A percentile compares a stretch with the other conserved stretches of the same genome.
These are phyloP conservation scores for Naganishia vishniacii DNA, from an alignment of 768 basidiomycete genomes.

Conservation along the genomic window DNA sequence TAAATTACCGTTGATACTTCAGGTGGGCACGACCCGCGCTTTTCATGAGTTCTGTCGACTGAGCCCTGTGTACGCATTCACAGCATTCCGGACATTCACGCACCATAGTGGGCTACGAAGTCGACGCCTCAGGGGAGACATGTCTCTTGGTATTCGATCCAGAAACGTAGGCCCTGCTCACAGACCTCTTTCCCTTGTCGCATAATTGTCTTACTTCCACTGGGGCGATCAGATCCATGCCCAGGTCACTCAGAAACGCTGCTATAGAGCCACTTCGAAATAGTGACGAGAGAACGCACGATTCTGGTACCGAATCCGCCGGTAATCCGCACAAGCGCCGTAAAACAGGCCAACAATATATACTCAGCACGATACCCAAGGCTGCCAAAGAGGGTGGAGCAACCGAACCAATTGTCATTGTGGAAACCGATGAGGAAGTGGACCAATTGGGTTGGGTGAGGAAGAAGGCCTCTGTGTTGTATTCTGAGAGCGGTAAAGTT, in stretches of 20 bases:
- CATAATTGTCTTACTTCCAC: too few species aligned
- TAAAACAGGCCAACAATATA: conserved; percentile 45
- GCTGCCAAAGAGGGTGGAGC: background rate
- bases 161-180: conserved; percentile 46
- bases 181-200: too few species aligned
- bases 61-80: too few species aligned
- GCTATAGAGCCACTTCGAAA: conserved; percentile 20
- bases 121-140: conserved; percentile 56
- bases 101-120: conserved; percentile 77
- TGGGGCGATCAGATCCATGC: conserved; percentile 22
- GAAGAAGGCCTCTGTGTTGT: conserved; percentile 28
- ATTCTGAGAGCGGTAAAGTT: conserved; percentile 12
- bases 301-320: background rate
- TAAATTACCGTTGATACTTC: conserved; percentile 72
- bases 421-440: conserved; percentile 34
- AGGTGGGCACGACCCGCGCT: conserved; percentile 43
- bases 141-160: conserved; percentile 77
- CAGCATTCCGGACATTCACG: conserved; percentile 82
- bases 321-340: background rate
- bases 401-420: background rate
- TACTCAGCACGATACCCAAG: background rate
- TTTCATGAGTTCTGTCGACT: too few species aligned
- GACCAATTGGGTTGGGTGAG: conserved; percentile 37
- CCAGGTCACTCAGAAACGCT: conserved; percentile 12
- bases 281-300: conserved; percentile 19